A percentile compares a stretch with the other conserved stretches of the same genome.
These are phyloP conservation scores for Viridothelium virens DNA, from an alignment of 495 filamentous ascomycete species.

Conservation along the genomic window DNA sequence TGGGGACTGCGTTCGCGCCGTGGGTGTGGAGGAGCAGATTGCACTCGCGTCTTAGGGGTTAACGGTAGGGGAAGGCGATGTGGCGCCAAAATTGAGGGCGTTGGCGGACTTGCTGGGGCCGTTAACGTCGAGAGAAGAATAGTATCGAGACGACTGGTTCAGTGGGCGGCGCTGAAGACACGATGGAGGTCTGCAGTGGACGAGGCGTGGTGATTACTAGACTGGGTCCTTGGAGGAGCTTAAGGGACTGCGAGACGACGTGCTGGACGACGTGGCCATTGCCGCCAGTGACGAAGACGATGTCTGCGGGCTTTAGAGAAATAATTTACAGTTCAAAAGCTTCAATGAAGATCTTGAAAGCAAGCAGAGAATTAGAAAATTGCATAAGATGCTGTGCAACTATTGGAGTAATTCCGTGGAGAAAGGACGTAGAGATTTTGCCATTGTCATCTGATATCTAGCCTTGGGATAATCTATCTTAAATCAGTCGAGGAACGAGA, in stretches of 20 bases:
- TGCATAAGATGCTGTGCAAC: no score
- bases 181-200: neutral
- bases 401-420: no score
- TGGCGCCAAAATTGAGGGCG: slow-evolving; percentile 36
- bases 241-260: neutral
- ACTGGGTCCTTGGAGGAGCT: neutral
- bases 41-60: slow-evolving; percentile 23
- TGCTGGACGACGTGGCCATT: neutral
- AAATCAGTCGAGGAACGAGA: no score
- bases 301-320: neutral
- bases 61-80: slow-evolving; percentile 41
- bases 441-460: no score
- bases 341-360: no score
- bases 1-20: slow-evolving; percentile 42
- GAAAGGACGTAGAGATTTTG: no score
- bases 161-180: neutral
- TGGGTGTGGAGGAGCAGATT: slow-evolving; percentile 38
- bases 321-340: neutral
- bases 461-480: no score
- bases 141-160: slow-evolving; percentile 30
- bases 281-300: neutral
- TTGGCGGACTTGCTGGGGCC: slow-evolving; percentile 40
- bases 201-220: neutral
- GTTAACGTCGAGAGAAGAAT: slow-evolving; percentile 42
- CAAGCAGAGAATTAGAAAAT: no score